A percentile compares a stretch with the other conserved stretches of the same genome.
These are phyloP conservation scores for Colletotrichum tamarilloi DNA, from an alignment of 2,329 filamentous ascomycete species.

Conservation along the genomic window DNA sequence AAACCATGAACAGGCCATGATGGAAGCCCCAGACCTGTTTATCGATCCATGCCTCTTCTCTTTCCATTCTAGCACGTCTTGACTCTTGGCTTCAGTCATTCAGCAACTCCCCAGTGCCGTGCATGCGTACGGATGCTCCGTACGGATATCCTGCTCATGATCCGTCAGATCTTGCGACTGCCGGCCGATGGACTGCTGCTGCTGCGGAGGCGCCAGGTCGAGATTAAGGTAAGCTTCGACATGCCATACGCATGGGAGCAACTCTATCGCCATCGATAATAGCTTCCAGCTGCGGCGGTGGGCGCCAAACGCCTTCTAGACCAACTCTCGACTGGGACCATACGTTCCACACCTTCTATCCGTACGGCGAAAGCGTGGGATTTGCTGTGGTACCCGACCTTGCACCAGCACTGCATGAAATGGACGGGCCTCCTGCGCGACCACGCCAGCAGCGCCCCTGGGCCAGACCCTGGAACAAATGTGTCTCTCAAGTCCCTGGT, in stretches of 20 bases:
- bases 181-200: constrained; percentile 11
- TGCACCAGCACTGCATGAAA: constrained; percentile 26
- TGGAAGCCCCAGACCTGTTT: constrained; percentile 1
- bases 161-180: neutral
- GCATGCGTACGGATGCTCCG: neutral
- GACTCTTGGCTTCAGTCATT: constrained; percentile 9
- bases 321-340: neutral
- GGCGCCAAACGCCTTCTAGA: constrained; percentile 27
- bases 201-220: constrained; percentile 6
- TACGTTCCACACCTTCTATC: neutral
- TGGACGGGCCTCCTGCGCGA: constrained; percentile 25
- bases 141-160: neutral
- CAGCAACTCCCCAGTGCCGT: neutral
- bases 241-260: constrained; percentile 14
- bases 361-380: neutral
- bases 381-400: constrained; percentile 11
- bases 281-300: neutral
- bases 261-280: constrained; percentile 1
- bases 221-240: constrained; percentile 17
- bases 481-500: constrained; percentile 1
- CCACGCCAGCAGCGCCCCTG: constrained; percentile 19
- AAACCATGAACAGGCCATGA: constrained; percentile 31
- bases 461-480: constrained; percentile 11
- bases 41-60: constrained; percentile 12
- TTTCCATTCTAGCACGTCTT: neutral